A percentile compares a stretch with the other conserved stretches of the same genome.
phyloP scores from a whole-genome alignment of 139 green algal species.

The Prasinococcaceae sp. region DNA sequence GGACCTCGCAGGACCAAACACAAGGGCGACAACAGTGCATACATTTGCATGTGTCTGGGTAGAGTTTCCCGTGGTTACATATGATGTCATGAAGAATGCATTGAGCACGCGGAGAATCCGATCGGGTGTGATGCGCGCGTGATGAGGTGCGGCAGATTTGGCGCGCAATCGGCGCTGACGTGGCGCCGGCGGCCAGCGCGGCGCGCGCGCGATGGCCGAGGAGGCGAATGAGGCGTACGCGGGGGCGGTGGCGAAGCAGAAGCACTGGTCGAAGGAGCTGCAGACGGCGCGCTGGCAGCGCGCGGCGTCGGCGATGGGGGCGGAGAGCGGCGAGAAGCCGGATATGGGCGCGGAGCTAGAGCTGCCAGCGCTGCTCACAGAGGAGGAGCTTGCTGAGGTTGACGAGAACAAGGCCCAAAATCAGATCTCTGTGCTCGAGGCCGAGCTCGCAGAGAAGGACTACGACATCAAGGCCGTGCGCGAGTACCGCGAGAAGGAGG shows the following conservation, averaged over 20 bases:
- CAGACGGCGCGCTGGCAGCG: constrained; percentile 3
- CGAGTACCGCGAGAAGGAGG: constrained; percentile 48
- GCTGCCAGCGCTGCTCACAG: constrained; percentile 8
- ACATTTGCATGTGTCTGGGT: too few relatives aligned
- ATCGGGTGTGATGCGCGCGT: too few relatives aligned
- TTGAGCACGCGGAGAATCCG: too few relatives aligned
- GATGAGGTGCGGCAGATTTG: too few relatives aligned
- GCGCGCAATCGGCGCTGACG: too few relatives aligned
- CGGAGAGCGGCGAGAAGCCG: constrained; percentile 1
- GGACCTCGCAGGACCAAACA: too few relatives aligned
- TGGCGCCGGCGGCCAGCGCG: too few relatives aligned
- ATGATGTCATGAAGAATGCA: too few relatives aligned
- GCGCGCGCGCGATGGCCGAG: not conserved
- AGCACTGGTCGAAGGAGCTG: constrained; percentile 21
- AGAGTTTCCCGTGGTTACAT: too few relatives aligned
- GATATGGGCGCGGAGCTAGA: constrained; percentile 8
- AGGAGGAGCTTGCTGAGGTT: constrained; percentile 15
- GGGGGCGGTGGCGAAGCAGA: not conserved
- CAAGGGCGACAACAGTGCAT: too few relatives aligned
- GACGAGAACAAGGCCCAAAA: constrained; percentile 25
- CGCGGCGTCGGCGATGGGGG: not conserved
- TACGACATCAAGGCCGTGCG: constrained; percentile 40
- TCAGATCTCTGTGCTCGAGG: constrained; percentile 14
- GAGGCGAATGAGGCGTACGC: not conserved
- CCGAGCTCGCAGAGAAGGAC: constrained; percentile 24